Conservation (phyloP, 495 filamentous ascomycete species). For the Tuber umbilicatum region DNA sequence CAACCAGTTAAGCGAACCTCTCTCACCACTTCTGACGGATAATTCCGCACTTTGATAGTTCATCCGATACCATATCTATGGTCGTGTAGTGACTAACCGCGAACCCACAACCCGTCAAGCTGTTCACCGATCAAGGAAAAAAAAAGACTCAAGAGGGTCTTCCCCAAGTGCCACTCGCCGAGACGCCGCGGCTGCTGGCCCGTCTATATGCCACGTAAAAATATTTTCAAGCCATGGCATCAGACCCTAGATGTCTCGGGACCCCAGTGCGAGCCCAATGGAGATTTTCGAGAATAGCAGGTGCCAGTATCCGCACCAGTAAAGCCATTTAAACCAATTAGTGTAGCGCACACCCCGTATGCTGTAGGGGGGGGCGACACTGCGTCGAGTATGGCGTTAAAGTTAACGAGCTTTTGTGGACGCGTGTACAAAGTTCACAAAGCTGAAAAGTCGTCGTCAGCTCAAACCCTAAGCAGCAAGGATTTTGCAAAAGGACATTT, state of each 20-base stretch:
- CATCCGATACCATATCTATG: neutral
- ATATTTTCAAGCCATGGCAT: neutral
- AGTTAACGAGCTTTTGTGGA: neutral
- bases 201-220: neutral
- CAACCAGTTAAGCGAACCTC: neutral
- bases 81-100: neutral
- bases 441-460: constrained; percentile 4
- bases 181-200: neutral
- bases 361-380: neutral
- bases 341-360: neutral
- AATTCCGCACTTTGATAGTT: neutral
- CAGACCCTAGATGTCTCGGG: neutral
- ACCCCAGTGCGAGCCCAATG: neutral
- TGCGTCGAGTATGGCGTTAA: neutral
- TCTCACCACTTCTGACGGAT: neutral
- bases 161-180: neutral
- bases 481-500: neutral
- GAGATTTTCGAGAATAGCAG: neutral
- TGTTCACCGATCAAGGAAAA: neutral
- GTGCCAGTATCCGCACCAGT: neutral
- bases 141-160: neutral
- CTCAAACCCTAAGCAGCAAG: neutral
- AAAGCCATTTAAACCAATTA: neutral
- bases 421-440: neutral
- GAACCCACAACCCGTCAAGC: neutral